Base-by-base conservation (phyloP, 495 filamentous ascomycete species). In the Penicillium desertorum region DNA sequence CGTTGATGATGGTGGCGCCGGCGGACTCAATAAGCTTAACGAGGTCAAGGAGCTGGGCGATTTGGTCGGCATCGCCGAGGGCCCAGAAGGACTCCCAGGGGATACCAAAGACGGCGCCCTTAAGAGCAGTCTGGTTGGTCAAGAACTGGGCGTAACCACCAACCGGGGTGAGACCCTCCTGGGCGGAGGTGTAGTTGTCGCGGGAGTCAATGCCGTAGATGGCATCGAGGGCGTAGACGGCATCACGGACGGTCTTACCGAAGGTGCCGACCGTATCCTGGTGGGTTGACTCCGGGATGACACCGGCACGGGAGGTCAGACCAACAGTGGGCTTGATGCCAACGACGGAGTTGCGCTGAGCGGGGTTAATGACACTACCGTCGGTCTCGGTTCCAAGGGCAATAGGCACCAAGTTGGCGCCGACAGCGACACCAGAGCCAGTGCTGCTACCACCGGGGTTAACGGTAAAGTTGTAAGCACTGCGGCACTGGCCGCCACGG, bases 371-470 rank as follows among this genome's bases (percentile, higher is more conserved):
- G 7, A 89, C 81, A 73, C 83, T 87, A 16, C 86, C 86, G 65
- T 90, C 88, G 0, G 87, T 91, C 69, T 89, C 88, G 0, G 87
- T 88, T n/a, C 88, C 88, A 5, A 90, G 64, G 1, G 84, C 75
- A 66, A 90, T 84, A 0, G 81, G 74, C 30, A 85, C 69, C 32
- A 83, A 58, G 63, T 90, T 89, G 20, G 80, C 79, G 2, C 81
- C 77, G 12, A 91, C 85, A 19, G 81, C 82, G 5, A 76, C 79
- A 11, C 78, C 86, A 50, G 82, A 83, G 9, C 88, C 87, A 14
- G 82, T 83, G 61, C 82, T 86, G 54, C 78, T 82, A 14, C 85
- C 86, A 32, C 85, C 85, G 5, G 87, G 88, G 67, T 85, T 88
- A 11, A 86, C 70, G 2, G 84, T 87, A 39, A 89, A 71, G 67